Base-by-base conservation (phyloP, 2,329 filamentous ascomycete species). In the Trichoderma hamatum region DNA sequence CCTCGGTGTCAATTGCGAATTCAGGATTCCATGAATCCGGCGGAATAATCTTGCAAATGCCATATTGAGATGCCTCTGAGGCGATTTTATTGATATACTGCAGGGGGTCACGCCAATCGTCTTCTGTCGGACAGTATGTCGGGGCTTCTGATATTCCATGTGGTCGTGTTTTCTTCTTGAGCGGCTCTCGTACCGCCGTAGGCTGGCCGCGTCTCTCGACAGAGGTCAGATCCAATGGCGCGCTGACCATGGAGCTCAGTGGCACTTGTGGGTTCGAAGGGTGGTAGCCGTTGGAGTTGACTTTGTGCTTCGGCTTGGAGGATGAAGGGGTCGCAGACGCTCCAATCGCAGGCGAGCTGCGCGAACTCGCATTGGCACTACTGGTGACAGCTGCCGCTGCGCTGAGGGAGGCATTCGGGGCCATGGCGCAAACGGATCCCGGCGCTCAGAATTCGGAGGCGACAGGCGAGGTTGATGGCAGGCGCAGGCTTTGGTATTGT, bases 1-100 rank as follows among this genome's bases (percentile, higher is more conserved):
- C 95, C 89, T 97, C 94, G 26, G 95, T 98, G 78, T 99, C 94
- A 76, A 99, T 96, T 54, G 94, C 94, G 79, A 99, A 98, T 19
- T 93, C 86, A 9, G 96, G 96, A 76, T 96, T 95, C 96, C 96
- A 99, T 39, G 86, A 89, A 72, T 96, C 93, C 0, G 96, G 96
- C 5, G 96, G 96, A 68, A 99, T 92, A 71, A 99, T 93, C 81
- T 97, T 97, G 86, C 94, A 94, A 66, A 99, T 92, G 62, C 96
- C 96, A 80, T 92, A 98, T 75, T 94, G 89, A 73, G 86, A 88
- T 28, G 93, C 96, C 78, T 97, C 94, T 1, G 93, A 90, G 1
- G 90, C 85, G 73, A 99, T 97, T 80, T 95, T 97, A 78, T 90
- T 90, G 75, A 99, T 94, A 77, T 97, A 99, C 74, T 92, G 92